A percentile compares a stretch with the other conserved stretches of the same genome.
Evolutionary conservation across 2,329 filamentous ascomycete genomes (phyloP).

Genomic region (Teratosphaeria viscida): DNA sequence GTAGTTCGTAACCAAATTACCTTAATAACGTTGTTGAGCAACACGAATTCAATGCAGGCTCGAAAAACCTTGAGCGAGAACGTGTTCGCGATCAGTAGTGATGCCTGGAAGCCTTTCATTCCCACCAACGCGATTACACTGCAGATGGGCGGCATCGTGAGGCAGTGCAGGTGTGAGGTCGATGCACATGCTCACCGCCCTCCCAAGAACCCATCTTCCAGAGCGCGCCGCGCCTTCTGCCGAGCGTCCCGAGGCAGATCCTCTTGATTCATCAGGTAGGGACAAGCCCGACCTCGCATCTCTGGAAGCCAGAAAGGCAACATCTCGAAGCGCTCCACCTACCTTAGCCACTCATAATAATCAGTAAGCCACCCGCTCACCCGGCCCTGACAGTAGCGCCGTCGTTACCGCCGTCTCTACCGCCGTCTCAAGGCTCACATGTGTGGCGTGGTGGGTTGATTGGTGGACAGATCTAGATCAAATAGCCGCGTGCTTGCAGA

Average conservation of each 20-base stretch:
- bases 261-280: not conserved
- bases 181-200: not conserved
- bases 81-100: too few species aligned
- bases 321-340: not conserved
- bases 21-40: too few species aligned
- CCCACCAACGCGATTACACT: too few species aligned
- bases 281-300: not conserved
- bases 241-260: not conserved
- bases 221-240: not conserved
- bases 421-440: not conserved
- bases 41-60: too few species aligned
- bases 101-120: too few species aligned
- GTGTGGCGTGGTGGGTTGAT: not conserved
- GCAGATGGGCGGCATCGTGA: not conserved
- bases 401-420: not conserved
- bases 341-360: too few species aligned
- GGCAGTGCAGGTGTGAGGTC: not conserved
- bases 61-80: too few species aligned
- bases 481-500: not conserved
- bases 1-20: too few species aligned
- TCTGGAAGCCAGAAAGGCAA: not conserved
- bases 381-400: constrained; percentile 1
- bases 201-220: not conserved
- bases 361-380: not conserved
- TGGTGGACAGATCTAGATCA: not conserved